These are phyloP conservation scores for Annulohypoxylon moriforme DNA, from an alignment of 495 filamentous ascomycete species.

Conservation along the genomic window DNA sequence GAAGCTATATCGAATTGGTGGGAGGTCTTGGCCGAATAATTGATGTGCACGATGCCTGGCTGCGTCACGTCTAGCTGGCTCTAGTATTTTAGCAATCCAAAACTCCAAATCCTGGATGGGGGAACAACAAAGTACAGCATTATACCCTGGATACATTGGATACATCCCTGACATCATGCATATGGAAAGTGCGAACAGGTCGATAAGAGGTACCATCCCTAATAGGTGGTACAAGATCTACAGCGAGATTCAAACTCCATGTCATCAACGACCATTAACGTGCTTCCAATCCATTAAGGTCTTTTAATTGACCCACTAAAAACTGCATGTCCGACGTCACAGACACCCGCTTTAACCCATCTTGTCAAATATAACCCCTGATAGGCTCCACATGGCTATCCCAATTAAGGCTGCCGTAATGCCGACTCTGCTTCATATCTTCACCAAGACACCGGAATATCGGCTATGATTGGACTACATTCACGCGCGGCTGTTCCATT, in stretches of 20 bases:
- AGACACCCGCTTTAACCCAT: constrained; percentile 29
- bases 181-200: neutral
- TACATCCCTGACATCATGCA: constrained; percentile 9
- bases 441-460: constrained; percentile 8
- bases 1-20: constrained; percentile 31
- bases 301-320: constrained; percentile 23
- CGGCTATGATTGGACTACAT: constrained; percentile 36
- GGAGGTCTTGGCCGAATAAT: constrained; percentile 26
- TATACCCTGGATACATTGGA: constrained; percentile 3
- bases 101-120: constrained; percentile 2
- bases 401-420: constrained; percentile 18
- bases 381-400: constrained; percentile 23
- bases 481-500: constrained; percentile 42
- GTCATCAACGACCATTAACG: neutral
- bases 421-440: constrained; percentile 22
- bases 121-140: constrained; percentile 12
- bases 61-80: constrained; percentile 20
- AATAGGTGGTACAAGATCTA: constrained; percentile 22
- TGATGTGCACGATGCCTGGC: constrained; percentile 25
- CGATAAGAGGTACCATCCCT: constrained; percentile 17
- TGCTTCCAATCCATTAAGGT: neutral
- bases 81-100: neutral
- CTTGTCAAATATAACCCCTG: constrained; percentile 31
- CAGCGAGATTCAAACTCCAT: neutral
- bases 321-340: constrained; percentile 39